Percentiles rank a stretch among this genome's conserved stretches.
phyloP scores from a whole-genome alignment of 805 yeast species.

The Zygosaccharomyces siamensis region DNA sequence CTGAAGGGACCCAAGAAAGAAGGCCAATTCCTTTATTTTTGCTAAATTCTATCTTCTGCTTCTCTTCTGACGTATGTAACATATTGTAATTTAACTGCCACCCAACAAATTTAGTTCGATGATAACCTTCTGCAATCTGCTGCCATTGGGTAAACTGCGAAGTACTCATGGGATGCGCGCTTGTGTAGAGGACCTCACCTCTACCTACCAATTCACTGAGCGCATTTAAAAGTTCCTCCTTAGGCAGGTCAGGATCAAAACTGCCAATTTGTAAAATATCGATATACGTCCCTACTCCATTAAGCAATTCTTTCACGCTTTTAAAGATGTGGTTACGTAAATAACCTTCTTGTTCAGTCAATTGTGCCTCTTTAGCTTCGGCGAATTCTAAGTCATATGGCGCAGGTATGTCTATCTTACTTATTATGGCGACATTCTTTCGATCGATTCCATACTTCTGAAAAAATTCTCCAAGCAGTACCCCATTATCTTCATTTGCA shows the following conservation, averaged over 20 bases:
- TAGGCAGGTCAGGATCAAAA: constrained; percentile 1
- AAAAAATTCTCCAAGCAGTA: neutral
- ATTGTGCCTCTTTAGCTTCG: neutral
- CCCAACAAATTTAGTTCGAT: neutral
- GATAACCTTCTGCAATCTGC: neutral
- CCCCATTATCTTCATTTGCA: neutral
- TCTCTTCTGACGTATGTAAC: neutral
- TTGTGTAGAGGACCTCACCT: constrained; percentile 1
- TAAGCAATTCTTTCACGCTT: neutral
- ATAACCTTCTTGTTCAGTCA: neutral
- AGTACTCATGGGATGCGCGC: neutral
- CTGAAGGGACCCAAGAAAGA: constrained; percentile 2
- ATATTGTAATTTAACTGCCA: neutral
- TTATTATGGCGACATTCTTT: neutral
- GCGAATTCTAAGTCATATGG: neutral
- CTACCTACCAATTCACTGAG: neutral
- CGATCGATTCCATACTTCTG: neutral
- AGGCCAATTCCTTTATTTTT: neutral
- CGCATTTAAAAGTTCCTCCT: neutral
- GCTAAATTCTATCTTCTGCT: neutral
- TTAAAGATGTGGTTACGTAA: constrained; percentile 1
- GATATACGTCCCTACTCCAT: constrained; percentile 3
- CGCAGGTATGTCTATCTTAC: neutral
- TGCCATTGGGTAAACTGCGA: neutral
- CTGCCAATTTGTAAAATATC: constrained; percentile 2